Evolutionary conservation across 2,329 filamentous ascomycete species (phyloP), one percentile per base, ranked within the genome.

Genomic region (Microsporum canis): DNA sequence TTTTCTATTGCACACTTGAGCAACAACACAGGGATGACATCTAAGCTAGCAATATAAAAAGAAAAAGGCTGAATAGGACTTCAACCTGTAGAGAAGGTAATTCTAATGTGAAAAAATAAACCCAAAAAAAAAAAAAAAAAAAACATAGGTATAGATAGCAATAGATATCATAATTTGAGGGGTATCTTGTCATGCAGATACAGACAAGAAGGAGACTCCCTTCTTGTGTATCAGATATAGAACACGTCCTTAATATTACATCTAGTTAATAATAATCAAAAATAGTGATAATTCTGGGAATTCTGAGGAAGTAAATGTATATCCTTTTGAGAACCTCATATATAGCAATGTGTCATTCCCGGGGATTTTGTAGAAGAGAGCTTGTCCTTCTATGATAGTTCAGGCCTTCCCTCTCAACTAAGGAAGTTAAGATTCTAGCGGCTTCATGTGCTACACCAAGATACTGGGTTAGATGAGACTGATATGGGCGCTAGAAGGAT

Each of bases 371-470:
- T 36, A 55, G 33, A 55, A 55, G 49, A 36, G 31, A n/a, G 49
- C 33, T 55, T 3, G 27, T 31, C 23, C 49, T 55, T 55, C 33
- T 55, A 55, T 55, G 55, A 5, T 39, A 41, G 34, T 39, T 43
- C 10, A 43, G 17, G 14, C 58, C 45, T 59, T 64, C 62, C 36
- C 62, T 49, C 36, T 62, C 61, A 23, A 57, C 58, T 4, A 65
- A 38, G 3, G 64, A 63, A 2, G 64, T 61, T 38, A 65, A 43
- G 23, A 65, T 65, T 29, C 58, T 57, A 36, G 58, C 59, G 27
- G 64, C 64, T 55, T 65, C 64, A 53, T 65, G 62, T 14, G 64
- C 64, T 65, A 59, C 29, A 27, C 7, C 33, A 57, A 23, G 17
- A 34, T 7, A 23, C 3, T 5, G 51, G 14, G 29, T 57, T 60